phyloP scores from a whole-genome alignment of 2,329 filamentous ascomycete species.

The Colletotrichum camelliae region DNA sequence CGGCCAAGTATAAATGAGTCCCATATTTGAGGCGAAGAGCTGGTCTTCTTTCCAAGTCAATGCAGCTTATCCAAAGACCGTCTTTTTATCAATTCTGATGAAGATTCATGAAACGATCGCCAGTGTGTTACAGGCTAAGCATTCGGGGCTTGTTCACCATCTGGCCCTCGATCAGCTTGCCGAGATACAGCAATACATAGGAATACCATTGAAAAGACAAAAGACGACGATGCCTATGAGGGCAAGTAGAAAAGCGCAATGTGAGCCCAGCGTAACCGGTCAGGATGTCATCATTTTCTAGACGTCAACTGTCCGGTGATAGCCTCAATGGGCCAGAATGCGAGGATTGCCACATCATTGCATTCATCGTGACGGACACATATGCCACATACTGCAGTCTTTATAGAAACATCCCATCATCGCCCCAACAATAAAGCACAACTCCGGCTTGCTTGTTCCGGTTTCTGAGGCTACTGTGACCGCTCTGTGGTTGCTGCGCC shows the following conservation, averaged over 20 bases:
- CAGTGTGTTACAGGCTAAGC: accelerated
- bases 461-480: not conserved
- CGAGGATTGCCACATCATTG: no score
- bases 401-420: not conserved
- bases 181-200: not conserved
- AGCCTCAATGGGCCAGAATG: no score
- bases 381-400: not conserved
- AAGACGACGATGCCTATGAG: not conserved
- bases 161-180: accelerated
- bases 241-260: not conserved
- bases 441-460: not conserved
- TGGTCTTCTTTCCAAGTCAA: not conserved
- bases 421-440: accelerated
- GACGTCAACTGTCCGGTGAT: not conserved
- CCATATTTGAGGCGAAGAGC: not conserved
- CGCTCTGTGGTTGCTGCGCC: not conserved
- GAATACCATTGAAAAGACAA: not conserved
- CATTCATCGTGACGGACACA: no score
- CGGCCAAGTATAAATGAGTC: not conserved
- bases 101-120: not conserved
- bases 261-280: not conserved
- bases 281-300: not conserved
- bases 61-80: no score
- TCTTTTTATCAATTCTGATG: not conserved
- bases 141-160: accelerated